Percentiles rank a stretch among this genome's conserved stretches.
phyloP scores from a whole-genome alignment of 179 eudicot species.

The Spergularia azorica region DNA sequence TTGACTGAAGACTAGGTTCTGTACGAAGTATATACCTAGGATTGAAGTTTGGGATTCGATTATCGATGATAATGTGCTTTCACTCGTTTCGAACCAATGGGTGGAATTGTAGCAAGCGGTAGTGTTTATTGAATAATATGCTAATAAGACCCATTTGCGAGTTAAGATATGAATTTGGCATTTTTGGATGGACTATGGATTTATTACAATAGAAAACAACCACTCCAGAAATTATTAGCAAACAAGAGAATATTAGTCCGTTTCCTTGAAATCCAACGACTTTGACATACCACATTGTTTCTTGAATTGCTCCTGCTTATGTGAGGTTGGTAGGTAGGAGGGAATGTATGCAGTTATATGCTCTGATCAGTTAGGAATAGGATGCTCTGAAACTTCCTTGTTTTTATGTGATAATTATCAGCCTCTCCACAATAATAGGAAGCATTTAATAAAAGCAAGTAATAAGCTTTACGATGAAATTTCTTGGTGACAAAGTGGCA shows the following conservation, averaged over 20 bases:
- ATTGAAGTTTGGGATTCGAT: not conserved
- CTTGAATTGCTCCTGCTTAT: too few species aligned
- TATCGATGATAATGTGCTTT: not conserved
- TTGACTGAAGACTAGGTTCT: not conserved
- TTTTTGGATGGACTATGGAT: not conserved
- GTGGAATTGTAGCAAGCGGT: too few species aligned
- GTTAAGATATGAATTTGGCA: not conserved
- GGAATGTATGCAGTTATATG: too few species aligned
- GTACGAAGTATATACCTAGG: not conserved
- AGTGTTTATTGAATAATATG: too few species aligned
- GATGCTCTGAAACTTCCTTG: not conserved
- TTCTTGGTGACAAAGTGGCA: not conserved
- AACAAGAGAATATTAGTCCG: too few species aligned
- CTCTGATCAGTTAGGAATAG: too few species aligned
- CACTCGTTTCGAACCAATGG: too few species aligned
- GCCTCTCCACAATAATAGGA: not conserved
- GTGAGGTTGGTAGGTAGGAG: too few species aligned
- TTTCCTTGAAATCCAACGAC: too few species aligned
- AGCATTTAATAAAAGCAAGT: not conserved
- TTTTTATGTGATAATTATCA: not conserved
- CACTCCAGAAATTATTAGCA: not conserved
- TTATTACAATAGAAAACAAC: not conserved
- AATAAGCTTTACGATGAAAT: not conserved
- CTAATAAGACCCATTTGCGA: not conserved
- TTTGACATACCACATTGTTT: too few species aligned